These are phyloP conservation scores for Neckera pumila DNA, from an alignment of 225 moss, liverwort and hornwort genomes.

Conservation along the genomic window DNA sequence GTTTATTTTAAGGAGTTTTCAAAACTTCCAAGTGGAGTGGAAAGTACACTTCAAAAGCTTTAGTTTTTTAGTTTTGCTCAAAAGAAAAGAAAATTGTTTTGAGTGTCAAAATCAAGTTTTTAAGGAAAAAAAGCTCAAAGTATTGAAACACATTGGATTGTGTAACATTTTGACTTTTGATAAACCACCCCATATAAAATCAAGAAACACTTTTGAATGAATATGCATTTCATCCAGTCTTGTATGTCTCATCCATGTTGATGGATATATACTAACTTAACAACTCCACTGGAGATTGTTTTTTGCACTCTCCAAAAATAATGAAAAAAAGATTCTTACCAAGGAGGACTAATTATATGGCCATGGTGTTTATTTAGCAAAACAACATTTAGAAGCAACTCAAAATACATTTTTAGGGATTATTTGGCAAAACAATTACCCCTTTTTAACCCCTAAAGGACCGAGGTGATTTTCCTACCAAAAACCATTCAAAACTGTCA, in stretches of 20 bases:
- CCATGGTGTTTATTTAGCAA: neutral
- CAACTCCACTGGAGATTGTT: fast-evolving
- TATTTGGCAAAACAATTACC: neutral
- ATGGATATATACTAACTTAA: neutral
- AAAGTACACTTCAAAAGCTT: neutral
- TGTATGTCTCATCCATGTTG: neutral
- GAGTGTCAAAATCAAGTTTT: neutral
- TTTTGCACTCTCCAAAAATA: neutral
- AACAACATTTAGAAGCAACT: fast-evolving
- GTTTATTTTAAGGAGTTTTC: neutral
- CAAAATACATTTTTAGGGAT: neutral
- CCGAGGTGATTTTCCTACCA: no score
- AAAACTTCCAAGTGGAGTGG: fast-evolving
- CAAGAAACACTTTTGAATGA: neutral
- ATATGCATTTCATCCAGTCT: neutral
- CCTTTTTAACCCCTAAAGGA: no score
- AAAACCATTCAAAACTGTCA: no score
- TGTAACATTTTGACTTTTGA: neutral
- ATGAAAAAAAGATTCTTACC: neutral
- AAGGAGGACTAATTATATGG: fast-evolving
- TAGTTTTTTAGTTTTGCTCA: neutral
- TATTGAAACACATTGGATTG: neutral
- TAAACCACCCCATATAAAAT: neutral
- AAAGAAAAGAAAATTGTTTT: neutral
- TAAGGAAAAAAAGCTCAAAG: no score